phyloP scores from a whole-genome alignment of 1,284 basidiomycete species.

The Apiotrichum sp. region DNA sequence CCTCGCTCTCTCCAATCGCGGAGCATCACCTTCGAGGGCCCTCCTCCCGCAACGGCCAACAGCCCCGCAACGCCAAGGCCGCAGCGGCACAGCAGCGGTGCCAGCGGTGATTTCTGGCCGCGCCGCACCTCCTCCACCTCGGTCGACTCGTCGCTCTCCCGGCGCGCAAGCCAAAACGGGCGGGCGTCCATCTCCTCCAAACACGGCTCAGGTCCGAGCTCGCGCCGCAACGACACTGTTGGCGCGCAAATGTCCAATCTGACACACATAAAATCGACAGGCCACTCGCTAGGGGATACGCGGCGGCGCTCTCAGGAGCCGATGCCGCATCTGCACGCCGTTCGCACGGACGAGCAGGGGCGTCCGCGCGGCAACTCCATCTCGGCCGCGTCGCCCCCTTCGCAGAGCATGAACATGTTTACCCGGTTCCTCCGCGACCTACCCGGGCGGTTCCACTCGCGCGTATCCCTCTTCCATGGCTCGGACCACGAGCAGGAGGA shows the following conservation, averaged over 20 bases:
- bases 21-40: slow-evolving; percentile 1
- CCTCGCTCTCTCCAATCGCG: neutral
- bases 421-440: slow-evolving; percentile 33
- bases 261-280: neutral
- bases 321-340: neutral
- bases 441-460: slow-evolving; percentile 30
- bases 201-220: no score
- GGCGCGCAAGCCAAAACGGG: neutral
- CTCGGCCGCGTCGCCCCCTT: neutral
- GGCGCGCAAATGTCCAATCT: neutral
- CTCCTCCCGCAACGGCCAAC: neutral
- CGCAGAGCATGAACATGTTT: slow-evolving; percentile 11
- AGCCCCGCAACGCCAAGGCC: no score
- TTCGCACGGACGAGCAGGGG: no score
- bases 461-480: slow-evolving; percentile 9
- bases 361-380: neutral
- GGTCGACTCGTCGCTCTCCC: neutral
- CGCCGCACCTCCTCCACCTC: neutral
- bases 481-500: neutral
- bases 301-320: neutral
- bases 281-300: neutral
- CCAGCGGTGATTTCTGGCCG: no score
- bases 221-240: neutral
- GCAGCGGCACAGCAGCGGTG: no score
- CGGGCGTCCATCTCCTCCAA: neutral